Evolutionary conservation across 257 asterid genomes (phyloP).

Genomic region (Solanum pennellii): DNA sequence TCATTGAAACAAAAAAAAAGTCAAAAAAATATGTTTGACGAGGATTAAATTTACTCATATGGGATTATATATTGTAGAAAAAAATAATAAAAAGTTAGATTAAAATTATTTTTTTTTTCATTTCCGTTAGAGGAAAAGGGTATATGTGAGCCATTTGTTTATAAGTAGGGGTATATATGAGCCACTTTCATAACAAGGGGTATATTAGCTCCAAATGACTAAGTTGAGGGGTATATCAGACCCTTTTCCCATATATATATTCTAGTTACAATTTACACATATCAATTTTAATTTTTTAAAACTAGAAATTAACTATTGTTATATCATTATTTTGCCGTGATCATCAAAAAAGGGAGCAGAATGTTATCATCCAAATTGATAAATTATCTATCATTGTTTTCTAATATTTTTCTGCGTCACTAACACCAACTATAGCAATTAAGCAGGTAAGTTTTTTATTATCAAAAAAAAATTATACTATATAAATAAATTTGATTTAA

Average conservation of each 20-base stretch:
- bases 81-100: too few relatives aligned
- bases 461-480: background rate
- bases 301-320: background rate
- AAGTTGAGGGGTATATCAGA: too few relatives aligned
- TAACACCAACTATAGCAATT: slow-evolving; percentile 35
- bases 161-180: too few relatives aligned
- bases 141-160: too few relatives aligned
- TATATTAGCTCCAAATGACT: too few relatives aligned
- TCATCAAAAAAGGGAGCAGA: background rate
- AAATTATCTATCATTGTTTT: slow-evolving; percentile 8
- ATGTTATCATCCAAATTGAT: slow-evolving; percentile 17
- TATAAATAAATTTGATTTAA: background rate
- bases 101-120: too few relatives aligned
- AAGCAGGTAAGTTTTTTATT: slow-evolving; percentile 28
- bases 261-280: background rate
- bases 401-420: background rate
- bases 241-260: background rate
- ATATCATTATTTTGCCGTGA: background rate
- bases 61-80: too few relatives aligned
- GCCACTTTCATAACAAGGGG: too few relatives aligned
- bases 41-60: too few relatives aligned
- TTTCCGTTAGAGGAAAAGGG: too few relatives aligned
- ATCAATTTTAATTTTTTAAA: background rate
- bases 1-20: too few relatives aligned
- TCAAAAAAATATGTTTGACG: too few relatives aligned